phyloP scores from a whole-genome alignment of 352 stramenopile species.

The Pythium inflatum region DNA sequence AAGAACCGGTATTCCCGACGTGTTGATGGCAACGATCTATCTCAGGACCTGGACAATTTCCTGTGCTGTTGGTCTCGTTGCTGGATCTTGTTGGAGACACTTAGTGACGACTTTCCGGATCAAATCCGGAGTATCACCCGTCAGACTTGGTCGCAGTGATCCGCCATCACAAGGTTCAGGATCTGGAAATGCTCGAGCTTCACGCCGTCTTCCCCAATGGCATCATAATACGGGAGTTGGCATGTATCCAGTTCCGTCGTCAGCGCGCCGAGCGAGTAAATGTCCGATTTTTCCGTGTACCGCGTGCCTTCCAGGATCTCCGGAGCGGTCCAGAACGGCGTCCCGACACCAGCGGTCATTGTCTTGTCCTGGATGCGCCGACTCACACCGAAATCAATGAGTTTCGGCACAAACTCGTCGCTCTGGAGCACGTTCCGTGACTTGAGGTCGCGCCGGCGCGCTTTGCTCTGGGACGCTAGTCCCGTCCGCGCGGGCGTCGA shows the following conservation, averaged over 20 bases:
- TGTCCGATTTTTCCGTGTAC: conserved; percentile 78
- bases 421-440: conserved; percentile 82
- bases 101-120: neutral
- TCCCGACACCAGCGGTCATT: conserved; percentile 52
- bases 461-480: conserved; percentile 64
- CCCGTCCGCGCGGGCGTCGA: conserved; percentile 75
- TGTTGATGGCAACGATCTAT: neutral
- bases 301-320: conserved; percentile 64
- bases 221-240: conserved; percentile 67
- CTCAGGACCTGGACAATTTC: neutral
- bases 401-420: conserved; percentile 46
- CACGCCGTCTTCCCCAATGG: conserved; percentile 30
- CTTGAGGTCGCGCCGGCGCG: conserved; percentile 90
- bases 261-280: conserved; percentile 81
- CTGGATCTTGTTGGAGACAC: neutral
- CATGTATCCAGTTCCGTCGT: conserved; percentile 77
- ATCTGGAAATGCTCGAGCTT: conserved; percentile 57
- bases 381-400: conserved; percentile 61
- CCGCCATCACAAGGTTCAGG: conserved; percentile 64
- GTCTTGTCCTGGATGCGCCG: conserved; percentile 61
- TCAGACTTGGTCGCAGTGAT: conserved; percentile 23
- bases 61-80: neutral
- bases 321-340: conserved; percentile 67
- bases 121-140: neutral
- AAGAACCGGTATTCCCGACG: too few species aligned